phyloP scores from a whole-genome alignment of 1,139 yeast genomes.

The Sugiyamaella castrensis region DNA sequence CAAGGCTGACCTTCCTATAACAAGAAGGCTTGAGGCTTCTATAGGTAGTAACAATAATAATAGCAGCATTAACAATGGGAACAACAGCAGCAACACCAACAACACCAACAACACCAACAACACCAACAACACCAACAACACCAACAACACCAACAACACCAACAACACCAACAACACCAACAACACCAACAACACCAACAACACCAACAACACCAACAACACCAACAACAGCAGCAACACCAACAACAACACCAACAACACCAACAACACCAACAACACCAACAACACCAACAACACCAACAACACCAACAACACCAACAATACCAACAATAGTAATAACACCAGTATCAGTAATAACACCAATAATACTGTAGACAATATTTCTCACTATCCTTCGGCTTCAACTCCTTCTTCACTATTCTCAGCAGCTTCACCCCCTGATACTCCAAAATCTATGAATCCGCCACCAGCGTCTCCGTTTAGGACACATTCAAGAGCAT shows the following conservation, averaged over 20 bases:
- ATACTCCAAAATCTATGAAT: slow-evolving; percentile 24
- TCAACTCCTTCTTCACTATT: slow-evolving; percentile 11
- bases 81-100: slow-evolving; percentile 12
- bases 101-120: slow-evolving; percentile 1
- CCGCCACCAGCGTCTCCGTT: slow-evolving; percentile 29
- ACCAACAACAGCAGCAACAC: slow-evolving; percentile 1
- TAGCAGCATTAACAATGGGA: slow-evolving; percentile 2
- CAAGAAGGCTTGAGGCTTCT: slow-evolving; percentile 10
- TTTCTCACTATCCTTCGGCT: background rate
- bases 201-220: slow-evolving; percentile 8
- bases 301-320: slow-evolving; percentile 12
- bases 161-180: slow-evolving; percentile 3
- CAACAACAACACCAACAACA: slow-evolving; percentile 3
- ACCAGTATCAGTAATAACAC: too few relatives aligned
- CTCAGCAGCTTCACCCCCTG: slow-evolving; percentile 17
- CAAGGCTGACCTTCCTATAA: slow-evolving; percentile 44
- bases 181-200: slow-evolving; percentile 12
- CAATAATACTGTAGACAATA: background rate
- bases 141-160: slow-evolving; percentile 4
- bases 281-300: slow-evolving; percentile 4
- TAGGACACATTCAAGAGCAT: slow-evolving; percentile 30
- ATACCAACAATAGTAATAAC: too few relatives aligned
- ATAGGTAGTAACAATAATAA: slow-evolving; percentile 1
- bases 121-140: background rate
- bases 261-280: slow-evolving; percentile 1